These are phyloP conservation scores for Rubia occidens DNA, from an alignment of 305 asterid genomes.

Conservation along the genomic window DNA sequence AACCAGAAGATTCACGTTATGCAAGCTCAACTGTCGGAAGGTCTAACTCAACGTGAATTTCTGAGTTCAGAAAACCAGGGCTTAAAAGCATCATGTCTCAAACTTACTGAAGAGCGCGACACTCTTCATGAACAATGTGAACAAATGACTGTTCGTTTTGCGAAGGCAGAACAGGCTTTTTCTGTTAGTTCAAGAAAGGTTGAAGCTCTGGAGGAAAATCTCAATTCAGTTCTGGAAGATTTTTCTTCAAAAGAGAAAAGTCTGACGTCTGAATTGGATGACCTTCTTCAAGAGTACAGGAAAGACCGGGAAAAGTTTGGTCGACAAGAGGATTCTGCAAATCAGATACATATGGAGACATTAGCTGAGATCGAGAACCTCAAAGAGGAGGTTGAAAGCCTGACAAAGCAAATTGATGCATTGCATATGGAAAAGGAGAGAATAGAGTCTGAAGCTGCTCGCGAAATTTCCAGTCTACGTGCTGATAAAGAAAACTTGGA, in stretches of 20 bases:
- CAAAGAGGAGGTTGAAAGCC: slow-evolving; percentile 29
- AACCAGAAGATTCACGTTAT: slow-evolving; percentile 30
- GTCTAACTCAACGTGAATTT: slow-evolving; percentile 40
- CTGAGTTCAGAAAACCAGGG: slow-evolving; percentile 38
- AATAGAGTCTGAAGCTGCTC: slow-evolving; percentile 28
- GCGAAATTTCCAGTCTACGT: slow-evolving; percentile 33
- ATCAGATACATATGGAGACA: slow-evolving; percentile 28
- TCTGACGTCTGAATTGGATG: slow-evolving; percentile 37
- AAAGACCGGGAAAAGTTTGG: slow-evolving; percentile 31
- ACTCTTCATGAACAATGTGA: slow-evolving; percentile 28
- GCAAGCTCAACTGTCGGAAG: slow-evolving; percentile 28
- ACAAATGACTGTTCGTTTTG: slow-evolving; percentile 35
- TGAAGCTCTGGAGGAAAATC: slow-evolving; percentile 42
- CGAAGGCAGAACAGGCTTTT: slow-evolving; percentile 32
- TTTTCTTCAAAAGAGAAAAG: slow-evolving; percentile 38
- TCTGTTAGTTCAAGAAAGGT: slow-evolving; percentile 35
- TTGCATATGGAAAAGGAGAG: slow-evolving; percentile 34
- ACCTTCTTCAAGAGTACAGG: slow-evolving; percentile 37
- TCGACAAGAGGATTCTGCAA: slow-evolving; percentile 25
- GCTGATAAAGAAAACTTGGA: slow-evolving; percentile 41
- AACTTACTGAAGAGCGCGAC: slow-evolving; percentile 27
- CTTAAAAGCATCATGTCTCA: slow-evolving; percentile 27
- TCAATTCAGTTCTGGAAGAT: slow-evolving; percentile 30
- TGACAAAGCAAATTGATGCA: slow-evolving; percentile 28
- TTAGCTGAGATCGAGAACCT: slow-evolving; percentile 31